Percentiles rank a stretch among this genome's conserved stretches.
phyloP scores from a whole-genome alignment of 352 stramenopile species.

The Phytophthora pseudosyringae region DNA sequence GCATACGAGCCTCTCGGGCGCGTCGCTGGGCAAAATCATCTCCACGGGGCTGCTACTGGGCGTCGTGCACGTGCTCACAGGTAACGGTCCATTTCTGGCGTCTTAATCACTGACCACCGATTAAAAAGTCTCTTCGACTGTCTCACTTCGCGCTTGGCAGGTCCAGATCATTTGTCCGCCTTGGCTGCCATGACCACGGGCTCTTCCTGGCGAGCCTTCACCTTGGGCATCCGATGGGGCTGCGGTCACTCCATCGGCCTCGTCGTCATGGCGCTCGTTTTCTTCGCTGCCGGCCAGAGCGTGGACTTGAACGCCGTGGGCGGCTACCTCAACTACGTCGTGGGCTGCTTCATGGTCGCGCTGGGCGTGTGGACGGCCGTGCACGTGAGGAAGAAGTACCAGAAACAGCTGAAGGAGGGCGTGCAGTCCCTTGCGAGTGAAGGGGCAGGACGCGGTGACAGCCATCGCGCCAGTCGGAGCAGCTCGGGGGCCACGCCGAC shows the following conservation, averaged over 20 bases:
- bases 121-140: conserved; percentile 16
- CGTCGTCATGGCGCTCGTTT: conserved; percentile 85
- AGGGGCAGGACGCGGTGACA: neutral
- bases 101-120: conserved; percentile 12
- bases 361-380: conserved; percentile 65
- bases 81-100: conserved; percentile 12
- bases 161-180: conserved; percentile 90
- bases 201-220: conserved; percentile 83
- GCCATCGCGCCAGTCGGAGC: conserved; percentile 10
- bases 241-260: conserved; percentile 91
- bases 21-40: conserved; percentile 53
- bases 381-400: conserved; percentile 63
- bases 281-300: conserved; percentile 67
- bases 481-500: conserved; percentile 22
- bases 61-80: conserved; percentile 59
- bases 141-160: conserved; percentile 15
- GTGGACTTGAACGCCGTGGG: conserved; percentile 61
- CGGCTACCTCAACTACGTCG: conserved; percentile 72
- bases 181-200: conserved; percentile 86
- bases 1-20: conserved; percentile 35
- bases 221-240: conserved; percentile 90
- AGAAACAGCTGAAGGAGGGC: conserved; percentile 48
- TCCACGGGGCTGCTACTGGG: conserved; percentile 51
- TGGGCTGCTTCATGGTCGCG: conserved; percentile 84
- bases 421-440: conserved; percentile 13